Conservation (phyloP, 1,139 yeast species). For the Protomyces macrosporus region DNA sequence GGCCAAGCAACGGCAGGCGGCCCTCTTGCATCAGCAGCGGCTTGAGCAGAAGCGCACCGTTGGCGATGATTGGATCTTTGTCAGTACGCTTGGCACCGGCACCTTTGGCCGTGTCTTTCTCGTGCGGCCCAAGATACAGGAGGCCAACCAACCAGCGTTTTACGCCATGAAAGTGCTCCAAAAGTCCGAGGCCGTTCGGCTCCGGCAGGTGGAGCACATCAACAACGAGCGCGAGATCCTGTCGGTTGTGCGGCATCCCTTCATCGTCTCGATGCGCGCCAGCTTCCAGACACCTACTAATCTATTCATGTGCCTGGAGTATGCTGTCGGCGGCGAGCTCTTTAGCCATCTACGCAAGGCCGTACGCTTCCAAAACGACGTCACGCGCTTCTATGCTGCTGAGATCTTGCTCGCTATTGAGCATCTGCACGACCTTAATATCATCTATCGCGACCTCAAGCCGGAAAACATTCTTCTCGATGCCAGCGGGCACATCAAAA, state of each 20-base stretch:
- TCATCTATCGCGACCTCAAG: conserved; percentile 92
- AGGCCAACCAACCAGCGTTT: background rate
- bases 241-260: conserved; percentile 67
- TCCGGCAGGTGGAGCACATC: conserved; percentile 92
- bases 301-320: conserved; percentile 98
- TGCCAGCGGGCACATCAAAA: conserved; percentile 87
- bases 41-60: background rate
- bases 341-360: conserved; percentile 99
- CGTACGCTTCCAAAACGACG: conserved; percentile 72
- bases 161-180: conserved; percentile 82
- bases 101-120: conserved; percentile 25
- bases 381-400: conserved; percentile 87
- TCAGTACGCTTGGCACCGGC: conserved; percentile 24
- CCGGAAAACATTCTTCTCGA: conserved; percentile 87
- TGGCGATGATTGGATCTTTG: conserved; percentile 24
- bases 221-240: conserved; percentile 91
- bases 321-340: conserved; percentile 95
- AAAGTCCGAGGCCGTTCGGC: conserved; percentile 86
- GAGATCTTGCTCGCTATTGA: conserved; percentile 87
- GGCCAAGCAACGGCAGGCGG: background rate
- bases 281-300: conserved; percentile 97
- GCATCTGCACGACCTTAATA: conserved; percentile 91
- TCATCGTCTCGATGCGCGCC: conserved; percentile 80
- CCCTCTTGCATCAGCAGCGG: background rate
- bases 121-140: conserved; percentile 5